Percentiles rank a stretch among this genome's conserved stretches.
Evolutionary conservation across 257 asterid species (phyloP).

Genomic region (Vinca minor): DNA sequence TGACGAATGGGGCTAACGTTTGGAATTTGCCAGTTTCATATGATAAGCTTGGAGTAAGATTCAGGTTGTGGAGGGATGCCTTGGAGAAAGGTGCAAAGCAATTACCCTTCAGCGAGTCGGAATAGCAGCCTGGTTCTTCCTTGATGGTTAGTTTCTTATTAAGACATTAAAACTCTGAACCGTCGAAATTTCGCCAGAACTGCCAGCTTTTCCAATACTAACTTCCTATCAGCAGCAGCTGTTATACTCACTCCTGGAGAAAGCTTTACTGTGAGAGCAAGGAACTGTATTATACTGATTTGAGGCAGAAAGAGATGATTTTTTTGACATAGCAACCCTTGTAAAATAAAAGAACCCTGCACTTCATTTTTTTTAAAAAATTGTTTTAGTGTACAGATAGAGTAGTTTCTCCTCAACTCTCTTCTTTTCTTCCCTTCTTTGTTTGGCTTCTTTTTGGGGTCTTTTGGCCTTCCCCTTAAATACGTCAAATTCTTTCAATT

Average conservation of each 20-base stretch:
- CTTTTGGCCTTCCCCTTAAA: not conserved
- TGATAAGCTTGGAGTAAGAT: constrained; percentile 82
- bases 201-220: constrained; percentile 10
- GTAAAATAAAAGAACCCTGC: constrained; percentile 29
- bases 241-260: not conserved
- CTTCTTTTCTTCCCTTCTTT: not conserved
- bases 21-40: constrained; percentile 76
- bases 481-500: not conserved
- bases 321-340: constrained; percentile 16
- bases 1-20: constrained; percentile 66
- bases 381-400: constrained; percentile 44
- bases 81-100: constrained; percentile 46
- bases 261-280: constrained; percentile 1
- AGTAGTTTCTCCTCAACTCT: not conserved
- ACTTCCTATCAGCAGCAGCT: constrained; percentile 4
- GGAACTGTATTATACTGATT: constrained; percentile 15
- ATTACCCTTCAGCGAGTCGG: constrained; percentile 35
- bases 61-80: constrained; percentile 75
- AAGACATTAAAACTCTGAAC: constrained; percentile 15
- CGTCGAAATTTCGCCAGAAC: constrained; percentile 16
- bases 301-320: constrained; percentile 23
- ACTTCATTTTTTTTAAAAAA: constrained; percentile 13
- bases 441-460: not conserved
- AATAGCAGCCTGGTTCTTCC: constrained; percentile 13
- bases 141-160: constrained; percentile 5